A percentile compares a stretch with the other conserved stretches of the same genome.
Conservation (phyloP, 2,329 filamentous ascomycete genomes). For the Thyridium curvatum region DNA sequence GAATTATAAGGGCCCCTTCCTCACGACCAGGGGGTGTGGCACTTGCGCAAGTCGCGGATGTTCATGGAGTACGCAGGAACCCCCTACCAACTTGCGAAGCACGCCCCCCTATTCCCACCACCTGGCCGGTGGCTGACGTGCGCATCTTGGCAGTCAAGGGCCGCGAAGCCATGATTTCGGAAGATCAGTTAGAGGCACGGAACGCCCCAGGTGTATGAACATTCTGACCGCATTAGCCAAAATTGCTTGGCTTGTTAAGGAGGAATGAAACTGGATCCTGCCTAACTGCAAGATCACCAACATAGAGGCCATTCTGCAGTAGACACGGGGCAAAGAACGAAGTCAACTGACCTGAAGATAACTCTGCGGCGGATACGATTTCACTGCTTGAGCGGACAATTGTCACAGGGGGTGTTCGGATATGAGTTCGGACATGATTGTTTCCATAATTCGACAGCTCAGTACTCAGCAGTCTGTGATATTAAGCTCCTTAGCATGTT, state of each 20-base stretch:
- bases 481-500: no score
- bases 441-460: no score
- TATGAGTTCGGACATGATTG: no score
- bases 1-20: no score
- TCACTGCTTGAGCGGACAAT: no score
- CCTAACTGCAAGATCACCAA: constrained; percentile 24
- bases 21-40: no score
- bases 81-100: constrained; percentile 30
- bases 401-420: no score
- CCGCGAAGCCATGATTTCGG: constrained; percentile 16
- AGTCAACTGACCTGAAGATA: no score
- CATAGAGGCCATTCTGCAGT: constrained; percentile 19
- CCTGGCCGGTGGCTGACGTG: constrained; percentile 26
- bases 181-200: constrained; percentile 16
- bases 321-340: constrained; percentile 11
- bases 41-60: constrained; percentile 37
- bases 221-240: constrained; percentile 15
- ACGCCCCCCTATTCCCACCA: constrained; percentile 24
- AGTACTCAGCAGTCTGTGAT: no score
- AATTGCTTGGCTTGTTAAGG: constrained; percentile 17
- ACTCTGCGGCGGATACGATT: no score
- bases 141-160: constrained; percentile 22
- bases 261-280: constrained; percentile 26
- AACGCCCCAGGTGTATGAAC: constrained; percentile 10
- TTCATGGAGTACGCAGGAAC: constrained; percentile 42